These are phyloP conservation scores for Discostella pseudostelligera DNA, from an alignment of 108 stramenopile species.

Conservation along the genomic window DNA sequence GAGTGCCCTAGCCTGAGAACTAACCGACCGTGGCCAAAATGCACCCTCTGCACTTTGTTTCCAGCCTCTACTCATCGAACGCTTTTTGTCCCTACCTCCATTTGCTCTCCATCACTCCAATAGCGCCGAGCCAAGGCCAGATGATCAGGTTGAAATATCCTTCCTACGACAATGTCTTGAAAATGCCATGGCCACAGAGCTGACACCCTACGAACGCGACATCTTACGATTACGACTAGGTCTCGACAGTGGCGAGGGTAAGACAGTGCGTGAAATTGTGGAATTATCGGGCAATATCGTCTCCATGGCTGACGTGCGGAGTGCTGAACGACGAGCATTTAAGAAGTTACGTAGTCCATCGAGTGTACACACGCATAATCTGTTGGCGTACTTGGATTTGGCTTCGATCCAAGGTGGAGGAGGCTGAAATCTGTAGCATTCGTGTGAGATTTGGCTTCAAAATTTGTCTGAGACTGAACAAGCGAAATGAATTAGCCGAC, in stretches of 20 bases:
- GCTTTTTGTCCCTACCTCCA: not conserved
- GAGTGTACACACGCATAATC: slow-evolving; percentile 58
- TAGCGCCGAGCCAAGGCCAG: slow-evolving; percentile 53
- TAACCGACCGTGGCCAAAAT: too few species aligned
- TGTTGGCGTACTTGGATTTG: slow-evolving; percentile 65
- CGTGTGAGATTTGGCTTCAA: too few species aligned
- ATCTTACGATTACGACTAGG: slow-evolving; percentile 75
- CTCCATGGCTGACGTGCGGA: slow-evolving; percentile 53
- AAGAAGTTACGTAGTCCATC: slow-evolving; percentile 69
- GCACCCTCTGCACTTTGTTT: not conserved
- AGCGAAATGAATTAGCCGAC: too few species aligned
- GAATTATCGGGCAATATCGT: slow-evolving; percentile 60
- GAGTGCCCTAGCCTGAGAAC: not conserved
- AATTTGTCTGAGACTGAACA: too few species aligned
- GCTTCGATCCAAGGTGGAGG: slow-evolving; percentile 20
- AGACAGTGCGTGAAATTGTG: slow-evolving; percentile 63
- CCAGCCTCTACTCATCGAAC: not conserved
- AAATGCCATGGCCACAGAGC: slow-evolving; percentile 78
- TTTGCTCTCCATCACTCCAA: not conserved
- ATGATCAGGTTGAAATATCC: slow-evolving; percentile 73
- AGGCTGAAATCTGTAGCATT: too few species aligned
- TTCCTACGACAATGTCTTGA: slow-evolving; percentile 78
- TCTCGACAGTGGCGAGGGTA: slow-evolving; percentile 70
- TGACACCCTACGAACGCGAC: slow-evolving; percentile 82
- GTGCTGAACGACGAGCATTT: slow-evolving; percentile 58